Conservation (phyloP, 129 eudicot genomes). For the Tagetes patula region DNA sequence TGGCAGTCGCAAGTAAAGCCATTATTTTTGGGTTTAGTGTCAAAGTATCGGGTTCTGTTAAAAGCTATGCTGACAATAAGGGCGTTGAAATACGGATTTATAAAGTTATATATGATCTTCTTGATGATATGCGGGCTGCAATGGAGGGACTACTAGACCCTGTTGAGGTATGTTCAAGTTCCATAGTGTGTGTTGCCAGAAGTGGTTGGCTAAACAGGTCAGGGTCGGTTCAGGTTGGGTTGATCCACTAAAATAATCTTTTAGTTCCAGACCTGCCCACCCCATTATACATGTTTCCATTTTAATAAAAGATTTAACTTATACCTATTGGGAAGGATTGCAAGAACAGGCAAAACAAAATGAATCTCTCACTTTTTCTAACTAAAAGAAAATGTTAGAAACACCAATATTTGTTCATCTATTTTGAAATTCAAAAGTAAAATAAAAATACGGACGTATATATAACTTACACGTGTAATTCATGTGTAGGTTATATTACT, state of each 20-base stretch:
- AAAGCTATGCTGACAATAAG: constrained; percentile 76
- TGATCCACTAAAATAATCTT: not conserved
- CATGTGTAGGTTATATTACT: no score
- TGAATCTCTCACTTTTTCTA: no score
- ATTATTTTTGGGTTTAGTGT: constrained; percentile 88
- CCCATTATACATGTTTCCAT: not conserved
- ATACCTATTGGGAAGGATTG: no score
- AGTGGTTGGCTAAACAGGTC: not conserved
- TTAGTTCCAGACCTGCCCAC: not conserved
- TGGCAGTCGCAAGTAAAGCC: constrained; percentile 85
- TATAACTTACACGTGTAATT: no score
- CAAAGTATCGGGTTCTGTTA: constrained; percentile 72
- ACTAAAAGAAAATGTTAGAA: no score
- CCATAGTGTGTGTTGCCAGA: not conserved
- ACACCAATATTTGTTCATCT: no score
- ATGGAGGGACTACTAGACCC: constrained; percentile 95
- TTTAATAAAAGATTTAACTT: no score
- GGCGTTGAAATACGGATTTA: constrained; percentile 77
- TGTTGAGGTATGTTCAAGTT: constrained; percentile 68
- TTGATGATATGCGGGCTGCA: constrained; percentile 84
- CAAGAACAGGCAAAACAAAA: no score
- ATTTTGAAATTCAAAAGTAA: no score
- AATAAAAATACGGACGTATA: no score
- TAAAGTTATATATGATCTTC: constrained; percentile 86
- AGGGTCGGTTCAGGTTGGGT: not conserved